Percentiles rank a stretch among this genome's conserved stretches.
These are phyloP conservation scores for Saturnispora dispora DNA, from an alignment of 805 yeast species.

Conservation along the genomic window DNA sequence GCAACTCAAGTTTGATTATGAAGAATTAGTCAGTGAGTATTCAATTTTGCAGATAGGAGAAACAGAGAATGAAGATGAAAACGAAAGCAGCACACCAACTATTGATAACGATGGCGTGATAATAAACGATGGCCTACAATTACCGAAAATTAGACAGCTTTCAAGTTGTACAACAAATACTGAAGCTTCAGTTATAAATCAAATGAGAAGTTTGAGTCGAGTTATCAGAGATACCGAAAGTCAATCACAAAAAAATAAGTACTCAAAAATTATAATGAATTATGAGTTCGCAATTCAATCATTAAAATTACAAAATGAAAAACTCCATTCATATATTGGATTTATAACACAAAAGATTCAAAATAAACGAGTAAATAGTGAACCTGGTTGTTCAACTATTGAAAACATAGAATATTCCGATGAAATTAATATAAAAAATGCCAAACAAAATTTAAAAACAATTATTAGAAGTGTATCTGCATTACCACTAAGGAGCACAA, in stretches of 20 bases:
- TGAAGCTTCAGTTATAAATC: not conserved
- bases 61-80: conserved; percentile 2
- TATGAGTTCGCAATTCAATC: conserved; percentile 46
- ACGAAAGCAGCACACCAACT: conserved; percentile 1
- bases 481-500: not conserved
- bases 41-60: conserved; percentile 1
- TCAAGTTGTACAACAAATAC: conserved; percentile 1
- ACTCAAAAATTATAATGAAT: conserved; percentile 40
- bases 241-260: conserved; percentile 18
- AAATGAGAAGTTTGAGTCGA: conserved; percentile 20
- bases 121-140: not conserved
- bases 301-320: conserved; percentile 45
- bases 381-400: not conserved
- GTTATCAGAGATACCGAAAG: conserved; percentile 20
- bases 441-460: conserved; percentile 33
- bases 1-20: conserved; percentile 22
- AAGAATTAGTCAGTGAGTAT: conserved; percentile 22
- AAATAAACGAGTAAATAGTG: conserved; percentile 11
- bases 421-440: conserved; percentile 41
- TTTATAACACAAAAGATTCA: conserved; percentile 40
- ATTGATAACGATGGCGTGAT: not conserved
- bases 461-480: conserved; percentile 29
- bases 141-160: conserved; percentile 9
- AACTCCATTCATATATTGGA: conserved; percentile 47
- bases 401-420: conserved; percentile 38